Base-by-base conservation (phyloP, 805 yeast species). In the Lipomyces yamadae region DNA sequence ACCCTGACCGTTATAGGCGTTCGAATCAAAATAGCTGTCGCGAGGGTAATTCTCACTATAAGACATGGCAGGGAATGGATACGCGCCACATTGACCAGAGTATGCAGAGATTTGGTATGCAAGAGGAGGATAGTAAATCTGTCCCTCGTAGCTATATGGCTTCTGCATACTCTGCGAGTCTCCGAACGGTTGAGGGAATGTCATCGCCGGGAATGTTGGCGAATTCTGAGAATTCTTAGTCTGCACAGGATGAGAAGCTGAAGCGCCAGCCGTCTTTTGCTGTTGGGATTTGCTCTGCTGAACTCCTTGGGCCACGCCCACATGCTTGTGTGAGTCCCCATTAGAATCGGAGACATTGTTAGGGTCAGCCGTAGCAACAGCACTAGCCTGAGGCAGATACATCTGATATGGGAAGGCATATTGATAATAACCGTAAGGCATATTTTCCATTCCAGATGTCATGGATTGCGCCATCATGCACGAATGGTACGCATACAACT, bases 391-490 rank as follows among this genome's bases (percentile, higher is more conserved):
- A 37, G 35, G 58, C 58, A 35, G 2, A 18, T 56, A 56, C 30
- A 18, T 29, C 48, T 33, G 58, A 34, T 56, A 35, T 10, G 58
- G 58, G 39, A 37, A 7, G 10, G 18, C 32, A 56, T 56, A 56
- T 3, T 37, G 58, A 56, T 56, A 56, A 34, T 56, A 56, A 18
- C 45, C 58, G 18, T 34, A 56, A 5, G 59, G 59, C 3, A 56
- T 10, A 32, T 56, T 56, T 18, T 56, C 59, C 18, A 56, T 24
- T n/a, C 59, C 48, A 15, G 42, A 3, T 11, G 30, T 6, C 56
- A 56, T 56, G 18, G 48, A 42, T n/a, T 15, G 56, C 30, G 59
- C 48, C 32, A 56, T 33, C 37, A 56, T 15, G 18, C 18, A 56
- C 10, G 59, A 24, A 18, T 56, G 24, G 42, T 35, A 34, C 15